These are phyloP conservation scores for Chlamydomonas eustigma DNA, from an alignment of 139 green algal genomes.

Conservation along the genomic window DNA sequence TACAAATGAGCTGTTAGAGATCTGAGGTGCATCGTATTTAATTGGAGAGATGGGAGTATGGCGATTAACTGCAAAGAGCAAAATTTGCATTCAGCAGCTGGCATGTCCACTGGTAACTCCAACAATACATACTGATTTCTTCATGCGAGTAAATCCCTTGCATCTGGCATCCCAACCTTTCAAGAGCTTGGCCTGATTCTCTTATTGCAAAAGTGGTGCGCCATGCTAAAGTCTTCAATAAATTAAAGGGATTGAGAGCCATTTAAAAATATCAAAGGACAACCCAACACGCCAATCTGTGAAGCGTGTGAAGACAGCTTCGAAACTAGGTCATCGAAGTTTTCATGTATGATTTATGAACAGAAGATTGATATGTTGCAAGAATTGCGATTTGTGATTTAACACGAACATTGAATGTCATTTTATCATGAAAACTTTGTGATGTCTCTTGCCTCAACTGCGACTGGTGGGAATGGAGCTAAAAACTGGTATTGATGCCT, in stretches of 20 bases:
- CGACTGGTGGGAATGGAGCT: too few relatives aligned
- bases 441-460: too few relatives aligned
- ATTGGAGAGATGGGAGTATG: slow-evolving; percentile 26
- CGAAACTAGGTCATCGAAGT: neutral
- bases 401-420: too few relatives aligned
- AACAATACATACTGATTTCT: slow-evolving; percentile 84
- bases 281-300: too few relatives aligned
- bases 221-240: slow-evolving; percentile 15
- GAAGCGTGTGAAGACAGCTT: neutral
- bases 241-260: slow-evolving; percentile 30
- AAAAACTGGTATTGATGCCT: too few relatives aligned
- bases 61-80: slow-evolving; percentile 27
- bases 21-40: slow-evolving; percentile 40
- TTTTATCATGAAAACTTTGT: too few relatives aligned
- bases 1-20: slow-evolving; percentile 73
- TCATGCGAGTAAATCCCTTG: slow-evolving; percentile 82
- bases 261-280: neutral
- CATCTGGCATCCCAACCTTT: slow-evolving; percentile 77
- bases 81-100: neutral
- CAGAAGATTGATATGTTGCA: too few relatives aligned
- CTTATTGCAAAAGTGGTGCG: slow-evolving; percentile 73
- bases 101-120: too few relatives aligned
- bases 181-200: slow-evolving; percentile 91
- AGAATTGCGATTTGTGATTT: too few relatives aligned
- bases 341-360: too few relatives aligned